Base-by-base conservation (phyloP, 1,284 basidiomycete species). In the Vanrija sp. region DNA sequence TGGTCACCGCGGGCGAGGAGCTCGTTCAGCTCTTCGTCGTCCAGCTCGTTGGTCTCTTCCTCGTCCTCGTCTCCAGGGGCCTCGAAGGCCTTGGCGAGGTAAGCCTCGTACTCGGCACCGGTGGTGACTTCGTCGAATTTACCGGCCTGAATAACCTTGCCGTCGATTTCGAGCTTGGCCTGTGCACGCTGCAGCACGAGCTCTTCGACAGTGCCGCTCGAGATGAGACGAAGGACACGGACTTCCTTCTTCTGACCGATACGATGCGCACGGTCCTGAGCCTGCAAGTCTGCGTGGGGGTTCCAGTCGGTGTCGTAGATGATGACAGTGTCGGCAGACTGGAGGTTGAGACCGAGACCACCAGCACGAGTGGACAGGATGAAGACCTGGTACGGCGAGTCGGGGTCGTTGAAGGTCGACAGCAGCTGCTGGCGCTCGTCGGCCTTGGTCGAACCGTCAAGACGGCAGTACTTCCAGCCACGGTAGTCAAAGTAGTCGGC, bases 221-320 rank as follows among this genome's bases (percentile, higher is more conserved):
- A 98, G 70, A 99, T 94, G 72, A 99, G 89, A 64, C 95, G 86
- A 60, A 98, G 80, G 62, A 99, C 98, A 39, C 94, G 85, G 37
- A 99, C 96, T 53, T 94, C 89, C 78, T 96, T 96, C 64, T 96
- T 99, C 73, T 99, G 96, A 59, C 96, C 96, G 68, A 98, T 98
- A 84, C 96, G 94, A 81, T 99, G 95, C 12, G 92, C 92, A 81
- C 91, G 76, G 66, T 82, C 81, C 65, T 82, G 81, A 3, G 82
- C 82, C 78, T 99, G 96, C 63, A 98, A 78, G 84, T 99, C 96
- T 44, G 91, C 90, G 68, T 96, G 92, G 54, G 93, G 93, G 78
- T 97, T 97, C 92, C 88, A 91, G 72, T 90, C 88, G 31, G 71
- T 75, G 61, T 77, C 73, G 60, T 76, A 77, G 63, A 99, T 97